A percentile compares a stretch with the other conserved stretches of the same genome.
Evolutionary conservation across 2,329 filamentous ascomycete genomes (phyloP).

Genomic region (Colletotrichum zoysiae): DNA sequence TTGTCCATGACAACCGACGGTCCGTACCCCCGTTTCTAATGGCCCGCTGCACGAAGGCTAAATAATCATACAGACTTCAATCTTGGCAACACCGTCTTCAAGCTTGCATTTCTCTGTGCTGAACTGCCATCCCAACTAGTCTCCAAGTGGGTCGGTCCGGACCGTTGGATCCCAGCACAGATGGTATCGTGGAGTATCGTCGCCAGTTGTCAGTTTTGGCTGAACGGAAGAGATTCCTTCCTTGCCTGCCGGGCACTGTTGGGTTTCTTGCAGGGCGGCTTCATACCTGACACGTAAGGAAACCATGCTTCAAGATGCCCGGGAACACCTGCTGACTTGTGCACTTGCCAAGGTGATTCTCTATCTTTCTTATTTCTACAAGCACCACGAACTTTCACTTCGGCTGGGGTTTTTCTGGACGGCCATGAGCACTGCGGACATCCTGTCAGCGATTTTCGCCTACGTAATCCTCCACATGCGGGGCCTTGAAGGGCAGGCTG

Average conservation of each 20-base stretch:
- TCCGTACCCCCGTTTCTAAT: slow-evolving; percentile 41
- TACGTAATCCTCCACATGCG: slow-evolving; percentile 57
- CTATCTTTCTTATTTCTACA: slow-evolving; percentile 61
- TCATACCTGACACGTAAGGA: slow-evolving; percentile 56
- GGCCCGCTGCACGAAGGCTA: background rate
- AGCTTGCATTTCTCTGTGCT: slow-evolving; percentile 63
- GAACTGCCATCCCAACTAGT: slow-evolving; percentile 71
- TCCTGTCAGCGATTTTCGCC: slow-evolving; percentile 54
- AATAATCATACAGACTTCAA: slow-evolving; percentile 55
- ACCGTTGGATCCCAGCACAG: slow-evolving; percentile 67
- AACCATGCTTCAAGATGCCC: fast-evolving
- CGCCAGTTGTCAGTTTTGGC: slow-evolving; percentile 57
- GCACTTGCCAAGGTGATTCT: slow-evolving; percentile 49
- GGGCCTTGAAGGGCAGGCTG: slow-evolving; percentile 51
- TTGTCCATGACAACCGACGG: slow-evolving; percentile 57
- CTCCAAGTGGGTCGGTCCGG: slow-evolving; percentile 61
- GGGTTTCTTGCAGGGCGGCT: slow-evolving; percentile 54
- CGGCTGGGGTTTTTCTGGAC: slow-evolving; percentile 58
- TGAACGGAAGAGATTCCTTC: slow-evolving; percentile 49
- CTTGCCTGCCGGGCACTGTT: slow-evolving; percentile 50
- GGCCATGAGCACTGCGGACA: slow-evolving; percentile 55
- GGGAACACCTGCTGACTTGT: background rate
- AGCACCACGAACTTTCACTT: slow-evolving; percentile 55
- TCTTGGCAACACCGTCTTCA: slow-evolving; percentile 63
- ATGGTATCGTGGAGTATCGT: slow-evolving; percentile 67